phyloP scores from a whole-genome alignment of 202 grass and related monocot genomes.

The Digitaria exilis region DNA sequence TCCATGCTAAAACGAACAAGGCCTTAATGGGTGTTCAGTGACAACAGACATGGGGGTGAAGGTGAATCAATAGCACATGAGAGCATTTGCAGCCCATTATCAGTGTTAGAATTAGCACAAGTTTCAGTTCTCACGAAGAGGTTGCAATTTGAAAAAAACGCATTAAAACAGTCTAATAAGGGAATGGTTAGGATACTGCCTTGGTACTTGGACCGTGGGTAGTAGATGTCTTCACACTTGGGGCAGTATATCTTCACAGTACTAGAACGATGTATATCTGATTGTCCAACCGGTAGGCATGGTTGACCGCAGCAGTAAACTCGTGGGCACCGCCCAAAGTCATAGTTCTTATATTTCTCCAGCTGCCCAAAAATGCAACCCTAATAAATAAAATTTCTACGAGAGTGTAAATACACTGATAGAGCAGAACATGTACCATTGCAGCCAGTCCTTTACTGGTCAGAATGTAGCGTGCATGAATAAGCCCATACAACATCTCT shows the following conservation, averaged over 20 bases:
- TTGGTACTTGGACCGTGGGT: slow-evolving; percentile 94
- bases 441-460: slow-evolving; percentile 86
- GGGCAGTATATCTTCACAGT: slow-evolving; percentile 98
- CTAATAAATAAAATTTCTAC: slow-evolving; percentile 35
- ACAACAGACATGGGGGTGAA: neutral
- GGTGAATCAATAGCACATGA: neutral
- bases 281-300: slow-evolving; percentile 87
- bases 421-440: slow-evolving; percentile 58
- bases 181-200: slow-evolving; percentile 94
- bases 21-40: too few species aligned
- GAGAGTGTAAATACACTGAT: slow-evolving; percentile 7
- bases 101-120: neutral
- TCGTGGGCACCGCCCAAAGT: slow-evolving; percentile 87
- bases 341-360: slow-evolving; percentile 93
- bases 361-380: slow-evolving; percentile 49
- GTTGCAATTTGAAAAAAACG: neutral
- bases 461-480: slow-evolving; percentile 87
- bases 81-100: neutral
- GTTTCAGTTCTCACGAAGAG: neutral
- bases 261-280: slow-evolving; percentile 88
- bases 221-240: slow-evolving; percentile 97
- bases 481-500: slow-evolving; percentile 90
- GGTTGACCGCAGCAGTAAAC: slow-evolving; percentile 91
- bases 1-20: too few species aligned
- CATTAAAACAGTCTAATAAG: slow-evolving; percentile 39